Evolutionary conservation across 1,284 basidiomycete genomes (phyloP), one percentile per base, ranked within the genome.

Genomic region (Mycosarcoma mackinlayi): DNA sequence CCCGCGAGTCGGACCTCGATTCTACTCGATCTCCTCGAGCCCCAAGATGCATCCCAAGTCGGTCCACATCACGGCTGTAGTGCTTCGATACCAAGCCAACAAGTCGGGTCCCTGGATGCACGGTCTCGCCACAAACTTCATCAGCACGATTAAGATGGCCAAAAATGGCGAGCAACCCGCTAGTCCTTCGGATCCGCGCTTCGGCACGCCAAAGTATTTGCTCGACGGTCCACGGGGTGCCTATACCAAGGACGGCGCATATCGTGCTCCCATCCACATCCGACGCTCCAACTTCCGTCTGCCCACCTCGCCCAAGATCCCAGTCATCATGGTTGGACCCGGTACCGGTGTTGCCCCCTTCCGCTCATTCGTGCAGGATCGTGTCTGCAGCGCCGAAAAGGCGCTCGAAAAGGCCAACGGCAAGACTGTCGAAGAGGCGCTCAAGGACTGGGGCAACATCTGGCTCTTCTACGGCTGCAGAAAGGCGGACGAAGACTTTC

Each of bases 271-370:
- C 10, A 88, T 98, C 60, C 95, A 98, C 83, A 92, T 98, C 56
- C 88, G 96, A 62, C 88, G 96, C 51, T 95, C 93, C 21, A 98
- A 94, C 10, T 98, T 98, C 89, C 88, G 95, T 54, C 85, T 98
- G 59, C 95, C 95, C 6, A 97, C 95, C 13, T 93, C 92, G 82
- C 94, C 95, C 51, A 96, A 96, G 87, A 94, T 93, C 63, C 95
- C 95, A 3, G 91, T 98, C 57, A 94, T 98, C 84, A 98, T 98
- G 95, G 89, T 98, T 82, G 95, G 95, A 53, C 95, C 95, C 59
- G 95, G 95, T 56, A 98, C 94, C 64, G 93, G 94, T 56, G 93
- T 98, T 51, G 95, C 95, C 33, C 95, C 95, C 16, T 98, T 98
- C 92, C 91, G 95, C 63, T 94, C 94, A 2, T 98, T 98, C 83